A percentile compares a stretch with the other conserved stretches of the same genome.
Evolutionary conservation across 1,284 basidiomycete species (phyloP).

Genomic region (Termitomyces sp.): DNA sequence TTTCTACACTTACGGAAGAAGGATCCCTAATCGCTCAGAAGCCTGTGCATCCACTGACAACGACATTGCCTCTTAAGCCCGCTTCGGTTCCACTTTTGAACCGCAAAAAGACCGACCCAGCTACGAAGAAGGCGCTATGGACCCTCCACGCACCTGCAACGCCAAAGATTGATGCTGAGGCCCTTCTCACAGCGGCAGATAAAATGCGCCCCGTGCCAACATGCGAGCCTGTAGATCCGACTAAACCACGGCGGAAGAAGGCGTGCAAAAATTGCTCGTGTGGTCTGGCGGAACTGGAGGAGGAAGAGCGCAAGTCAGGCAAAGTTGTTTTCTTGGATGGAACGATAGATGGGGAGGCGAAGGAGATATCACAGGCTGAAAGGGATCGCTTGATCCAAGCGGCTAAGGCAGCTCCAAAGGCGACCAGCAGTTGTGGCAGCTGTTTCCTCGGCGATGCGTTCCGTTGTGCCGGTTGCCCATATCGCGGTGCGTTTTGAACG

Average conservation of each 20-base stretch:
- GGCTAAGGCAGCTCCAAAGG: slow-evolving; percentile 69
- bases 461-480: slow-evolving; percentile 92
- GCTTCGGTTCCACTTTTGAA: slow-evolving; percentile 39
- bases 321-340: slow-evolving; percentile 70
- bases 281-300: slow-evolving; percentile 88
- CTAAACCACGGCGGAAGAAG: slow-evolving; percentile 65
- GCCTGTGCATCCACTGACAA: slow-evolving; percentile 39
- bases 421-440: slow-evolving; percentile 95
- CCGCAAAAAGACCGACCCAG: slow-evolving; percentile 53
- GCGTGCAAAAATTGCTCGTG: slow-evolving; percentile 96
- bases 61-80: slow-evolving; percentile 33
- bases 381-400: slow-evolving; percentile 58
- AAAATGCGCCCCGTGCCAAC: slow-evolving; percentile 60
- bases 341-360: slow-evolving; percentile 46
- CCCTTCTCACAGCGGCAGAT: slow-evolving; percentile 70
- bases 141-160: slow-evolving; percentile 56
- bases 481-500: slow-evolving; percentile 66
- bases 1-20: slow-evolving; percentile 35
- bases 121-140: slow-evolving; percentile 79
- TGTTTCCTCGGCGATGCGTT: slow-evolving; percentile 99
- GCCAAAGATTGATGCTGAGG: slow-evolving; percentile 71
- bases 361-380: slow-evolving; percentile 62
- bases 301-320: slow-evolving; percentile 59
- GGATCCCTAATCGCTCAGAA: slow-evolving; percentile 61
- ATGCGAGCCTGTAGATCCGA: slow-evolving; percentile 56